Evolutionary conservation across 495 filamentous ascomycete species (phyloP).

Genomic region (Geopyxis carbonaria): DNA sequence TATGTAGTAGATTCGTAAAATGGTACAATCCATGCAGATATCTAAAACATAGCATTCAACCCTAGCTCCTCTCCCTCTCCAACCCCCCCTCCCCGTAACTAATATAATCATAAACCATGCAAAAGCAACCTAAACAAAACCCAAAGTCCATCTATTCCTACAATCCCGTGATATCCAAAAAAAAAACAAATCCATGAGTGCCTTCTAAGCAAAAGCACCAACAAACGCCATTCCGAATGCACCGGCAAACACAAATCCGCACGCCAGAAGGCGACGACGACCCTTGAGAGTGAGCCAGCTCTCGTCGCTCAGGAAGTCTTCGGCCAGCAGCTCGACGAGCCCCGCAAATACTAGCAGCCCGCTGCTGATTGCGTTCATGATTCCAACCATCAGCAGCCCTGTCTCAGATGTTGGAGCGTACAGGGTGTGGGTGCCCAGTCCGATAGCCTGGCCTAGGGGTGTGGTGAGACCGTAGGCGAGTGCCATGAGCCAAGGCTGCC

Average conservation of each 20-base stretch:
- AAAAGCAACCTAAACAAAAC: too few species aligned
- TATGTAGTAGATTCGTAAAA: too few species aligned
- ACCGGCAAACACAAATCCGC: constrained; percentile 57
- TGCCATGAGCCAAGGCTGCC: constrained; percentile 46
- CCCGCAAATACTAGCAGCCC: constrained; percentile 83
- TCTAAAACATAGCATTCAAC: too few species aligned
- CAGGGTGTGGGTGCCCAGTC: constrained; percentile 36
- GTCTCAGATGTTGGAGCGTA: constrained; percentile 50
- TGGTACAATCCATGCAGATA: too few species aligned
- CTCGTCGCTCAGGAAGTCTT: constrained; percentile 81
- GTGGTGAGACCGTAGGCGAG: constrained; percentile 42
- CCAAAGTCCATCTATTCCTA: too few species aligned
- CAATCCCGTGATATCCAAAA: too few species aligned
- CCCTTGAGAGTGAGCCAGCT: constrained; percentile 64
- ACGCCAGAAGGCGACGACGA: constrained; percentile 55
- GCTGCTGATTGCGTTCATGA: constrained; percentile 45
- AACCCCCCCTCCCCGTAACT: too few species aligned
- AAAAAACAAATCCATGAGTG: too few species aligned
- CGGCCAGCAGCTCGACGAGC: constrained; percentile 75
- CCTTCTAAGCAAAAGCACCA: constrained; percentile 66
- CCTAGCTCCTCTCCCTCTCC: too few species aligned
- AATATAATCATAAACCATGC: too few species aligned
- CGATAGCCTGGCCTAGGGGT: constrained; percentile 44
- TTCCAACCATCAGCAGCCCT: constrained; percentile 47
- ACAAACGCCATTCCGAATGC: constrained; percentile 72